Conservation (phyloP, 495 filamentous ascomycete species). For the Aspergillus saccharolyticus region DNA sequence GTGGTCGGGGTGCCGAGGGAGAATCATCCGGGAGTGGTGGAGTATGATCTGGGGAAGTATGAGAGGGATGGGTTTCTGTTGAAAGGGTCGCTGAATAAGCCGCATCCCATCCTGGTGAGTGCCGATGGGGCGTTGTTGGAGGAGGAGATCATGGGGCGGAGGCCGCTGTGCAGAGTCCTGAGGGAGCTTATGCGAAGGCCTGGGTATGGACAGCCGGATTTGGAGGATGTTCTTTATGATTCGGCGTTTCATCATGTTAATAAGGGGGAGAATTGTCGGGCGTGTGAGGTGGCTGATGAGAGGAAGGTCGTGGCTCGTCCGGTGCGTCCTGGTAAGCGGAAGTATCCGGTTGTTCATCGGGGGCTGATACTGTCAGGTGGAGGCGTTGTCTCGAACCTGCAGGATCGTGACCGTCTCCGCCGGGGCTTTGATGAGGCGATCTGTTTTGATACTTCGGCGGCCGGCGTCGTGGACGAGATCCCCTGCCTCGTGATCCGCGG, state of each 20-base stretch:
- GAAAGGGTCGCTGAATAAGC: neutral
- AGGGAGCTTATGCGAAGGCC: neutral
- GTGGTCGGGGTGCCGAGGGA: neutral
- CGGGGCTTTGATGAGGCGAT: neutral
- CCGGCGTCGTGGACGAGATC: slow-evolving; percentile 7
- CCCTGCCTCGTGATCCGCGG: slow-evolving; percentile 23
- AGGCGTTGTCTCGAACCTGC: neutral
- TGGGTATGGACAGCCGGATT: neutral
- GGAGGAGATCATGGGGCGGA: slow-evolving; percentile 3
- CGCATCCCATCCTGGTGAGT: neutral
- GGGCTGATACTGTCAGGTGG: neutral
- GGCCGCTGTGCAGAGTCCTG: neutral
- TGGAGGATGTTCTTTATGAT: neutral
- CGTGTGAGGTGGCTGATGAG: neutral
- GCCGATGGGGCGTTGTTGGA: neutral
- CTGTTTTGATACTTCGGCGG: slow-evolving; percentile 19
- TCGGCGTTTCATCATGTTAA: neutral
- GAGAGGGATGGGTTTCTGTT: neutral
- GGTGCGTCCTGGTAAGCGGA: neutral
- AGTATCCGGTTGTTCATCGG: neutral
- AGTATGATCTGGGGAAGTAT: slow-evolving; percentile 3
- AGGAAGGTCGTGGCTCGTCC: neutral
- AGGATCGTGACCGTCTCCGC: neutral
- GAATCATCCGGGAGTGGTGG: neutral
- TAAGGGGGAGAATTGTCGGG: neutral